Base-by-base conservation (phyloP, 1,284 basidiomycete species). In the Cutaneotrichosporon sp. region DNA sequence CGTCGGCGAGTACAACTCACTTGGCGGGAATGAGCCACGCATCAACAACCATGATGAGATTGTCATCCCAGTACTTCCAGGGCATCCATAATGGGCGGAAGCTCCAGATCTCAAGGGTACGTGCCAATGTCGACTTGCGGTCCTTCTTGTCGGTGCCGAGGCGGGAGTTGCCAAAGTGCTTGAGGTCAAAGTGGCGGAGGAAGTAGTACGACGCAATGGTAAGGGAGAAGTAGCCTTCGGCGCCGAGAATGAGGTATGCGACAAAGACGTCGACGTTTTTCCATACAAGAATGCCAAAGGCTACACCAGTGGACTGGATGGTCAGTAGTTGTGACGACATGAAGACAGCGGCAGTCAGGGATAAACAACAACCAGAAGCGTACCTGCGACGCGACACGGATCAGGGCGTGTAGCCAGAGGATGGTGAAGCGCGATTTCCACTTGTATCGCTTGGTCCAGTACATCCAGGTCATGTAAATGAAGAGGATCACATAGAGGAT, bases 171-270 rank as follows among this genome's bases (percentile, higher is more conserved):
- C 53, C 52, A 25, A 55, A 52, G 39, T 48, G 33, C 9, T 32
- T 29, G 25, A 52, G 39, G 44, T 55, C 52, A 17, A 43, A 59
- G 48, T 55, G 51, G 44, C 55, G 50, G 27, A 59, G 51, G 35
- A 59, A 55, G 53, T 59, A 51, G 48, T 55, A 59, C 3, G 57
- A 33, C 9, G 57, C 57, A n/a, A 59, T 52, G 16, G 57, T 59
- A 6, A 66, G 57, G 22, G 61, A 63, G 32, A 66, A 66, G 55
- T 66, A 66, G n/a, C 64, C 64, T 38, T 66, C 64, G 17, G 64
- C 64, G 10, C 52, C 52, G 41, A 65, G 57, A 41, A 65, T 52
- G 52, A 65, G 59, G 52, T 61, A 63, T 8, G 61, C 60, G 34
- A 60, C 47, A 19, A 60, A 56, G 7, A 60, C 52, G 43, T 54